Conservation (phyloP, 2,329 filamentous ascomycete species). For the Drechslerella stenobrocha region DNA sequence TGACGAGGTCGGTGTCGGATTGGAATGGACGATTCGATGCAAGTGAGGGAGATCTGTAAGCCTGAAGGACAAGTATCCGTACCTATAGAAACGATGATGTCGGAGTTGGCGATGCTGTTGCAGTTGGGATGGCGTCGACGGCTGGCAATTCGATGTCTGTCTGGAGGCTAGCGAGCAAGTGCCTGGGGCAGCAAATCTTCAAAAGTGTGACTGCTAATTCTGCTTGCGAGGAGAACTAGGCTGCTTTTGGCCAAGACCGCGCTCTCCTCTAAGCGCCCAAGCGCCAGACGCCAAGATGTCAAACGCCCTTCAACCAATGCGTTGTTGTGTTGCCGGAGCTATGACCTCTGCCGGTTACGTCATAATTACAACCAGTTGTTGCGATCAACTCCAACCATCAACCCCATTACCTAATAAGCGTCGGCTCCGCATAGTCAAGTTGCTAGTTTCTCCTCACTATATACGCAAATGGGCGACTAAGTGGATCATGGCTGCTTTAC, state of each 20-base stretch:
- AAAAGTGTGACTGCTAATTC: slow-evolving; percentile 48
- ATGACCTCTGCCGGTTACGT: too few species aligned
- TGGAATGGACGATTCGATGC: slow-evolving; percentile 20
- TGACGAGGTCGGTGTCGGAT: slow-evolving; percentile 15
- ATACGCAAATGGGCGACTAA: too few species aligned
- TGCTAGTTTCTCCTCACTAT: too few species aligned
- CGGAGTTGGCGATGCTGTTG: slow-evolving; percentile 41
- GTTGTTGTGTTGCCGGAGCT: slow-evolving; percentile 14
- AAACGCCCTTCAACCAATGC: slow-evolving; percentile 15
- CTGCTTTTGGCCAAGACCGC: neutral
- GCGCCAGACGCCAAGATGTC: slow-evolving; percentile 22
- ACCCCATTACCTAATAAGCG: too few species aligned
- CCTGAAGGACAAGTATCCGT: slow-evolving; percentile 19
- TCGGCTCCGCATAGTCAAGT: too few species aligned
- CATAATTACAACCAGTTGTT: too few species aligned
- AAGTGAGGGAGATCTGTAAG: slow-evolving; percentile 3
- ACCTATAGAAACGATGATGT: slow-evolving; percentile 35
- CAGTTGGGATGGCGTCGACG: slow-evolving; percentile 42
- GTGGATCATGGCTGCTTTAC: too few species aligned
- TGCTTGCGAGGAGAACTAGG: neutral
- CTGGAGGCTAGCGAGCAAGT: slow-evolving; percentile 12
- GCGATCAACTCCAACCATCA: too few species aligned
- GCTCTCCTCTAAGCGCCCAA: slow-evolving; percentile 6
- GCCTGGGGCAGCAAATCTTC: slow-evolving; percentile 41
- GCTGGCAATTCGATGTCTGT: slow-evolving; percentile 37